These are phyloP conservation scores for Leccinum variicolor DNA, from an alignment of 768 basidiomycete species.

Conservation along the genomic window DNA sequence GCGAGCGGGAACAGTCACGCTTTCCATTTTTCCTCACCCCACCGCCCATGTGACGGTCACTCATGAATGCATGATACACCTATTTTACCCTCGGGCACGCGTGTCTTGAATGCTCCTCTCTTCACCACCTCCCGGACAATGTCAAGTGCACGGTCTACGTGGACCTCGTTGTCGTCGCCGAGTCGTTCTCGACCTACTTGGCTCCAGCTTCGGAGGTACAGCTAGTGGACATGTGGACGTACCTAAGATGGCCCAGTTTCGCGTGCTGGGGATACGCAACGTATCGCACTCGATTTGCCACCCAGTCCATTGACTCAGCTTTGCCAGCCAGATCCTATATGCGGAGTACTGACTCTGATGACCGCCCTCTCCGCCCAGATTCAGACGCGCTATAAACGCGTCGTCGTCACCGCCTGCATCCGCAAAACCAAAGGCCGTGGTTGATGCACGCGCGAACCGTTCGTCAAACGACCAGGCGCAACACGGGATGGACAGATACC, in stretches of 20 bases:
- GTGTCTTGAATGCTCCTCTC: constrained; percentile 69
- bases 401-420: constrained; percentile 25
- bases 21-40: constrained; percentile 18
- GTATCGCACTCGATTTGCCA: constrained; percentile 87
- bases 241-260: constrained; percentile 93
- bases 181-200: constrained; percentile 27
- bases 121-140: constrained; percentile 56
- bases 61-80: background rate
- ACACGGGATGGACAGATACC: constrained; percentile 85
- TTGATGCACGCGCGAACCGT: constrained; percentile 52
- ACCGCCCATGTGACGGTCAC: constrained; percentile 4
- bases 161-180: constrained; percentile 8
- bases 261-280: constrained; percentile 87
- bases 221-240: constrained; percentile 21
- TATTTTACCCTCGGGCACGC: constrained; percentile 69
- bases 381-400: constrained; percentile 42
- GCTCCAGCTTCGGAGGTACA: background rate
- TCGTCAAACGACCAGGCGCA: constrained; percentile 82
- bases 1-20: constrained; percentile 25
- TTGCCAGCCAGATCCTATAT: constrained; percentile 87
- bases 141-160: constrained; percentile 39
- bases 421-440: constrained; percentile 17
- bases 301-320: constrained; percentile 67
- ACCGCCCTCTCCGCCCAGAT: constrained; percentile 60
- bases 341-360: constrained; percentile 69